Evolutionary conservation across 2,329 filamentous ascomycete genomes (phyloP).

Genomic region (Laburnicola sp.): DNA sequence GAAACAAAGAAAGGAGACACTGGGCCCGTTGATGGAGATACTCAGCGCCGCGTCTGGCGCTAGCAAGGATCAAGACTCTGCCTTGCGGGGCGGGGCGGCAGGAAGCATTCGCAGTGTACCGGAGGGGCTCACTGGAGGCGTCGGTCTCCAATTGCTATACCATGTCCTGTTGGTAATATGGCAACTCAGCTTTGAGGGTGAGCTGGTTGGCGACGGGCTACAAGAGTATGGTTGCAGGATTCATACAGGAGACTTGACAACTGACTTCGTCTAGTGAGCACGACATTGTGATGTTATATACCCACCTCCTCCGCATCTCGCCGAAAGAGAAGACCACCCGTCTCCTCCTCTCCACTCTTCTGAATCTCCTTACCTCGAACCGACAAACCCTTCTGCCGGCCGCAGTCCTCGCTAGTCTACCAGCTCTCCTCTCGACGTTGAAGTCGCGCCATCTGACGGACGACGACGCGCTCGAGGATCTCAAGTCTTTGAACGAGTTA

Average conservation of each 20-base stretch:
- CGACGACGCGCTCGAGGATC: conserved; percentile 57
- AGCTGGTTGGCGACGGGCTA: conserved; percentile 72
- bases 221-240: conserved; percentile 69
- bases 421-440: conserved; percentile 61
- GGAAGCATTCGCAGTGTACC: conserved; percentile 65
- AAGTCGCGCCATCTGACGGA: conserved; percentile 56
- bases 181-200: conserved; percentile 90
- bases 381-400: conserved; percentile 72
- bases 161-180: conserved; percentile 91
- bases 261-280: conserved; percentile 69
- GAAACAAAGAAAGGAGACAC: conserved; percentile 83
- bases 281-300: conserved; percentile 88
- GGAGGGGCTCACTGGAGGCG: conserved; percentile 70
- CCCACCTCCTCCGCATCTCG: conserved; percentile 86
- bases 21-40: conserved; percentile 80
- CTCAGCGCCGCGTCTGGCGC: conserved; percentile 74
- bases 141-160: conserved; percentile 90
- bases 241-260: background rate
- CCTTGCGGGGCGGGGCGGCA: conserved; percentile 54
- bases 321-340: conserved; percentile 98
- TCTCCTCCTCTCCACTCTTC: conserved; percentile 82
- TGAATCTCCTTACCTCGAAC: conserved; percentile 80
- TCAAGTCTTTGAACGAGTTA: conserved; percentile 57
- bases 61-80: conserved; percentile 68
- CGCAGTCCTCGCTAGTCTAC: conserved; percentile 83